Conservation (phyloP, 2,329 filamentous ascomycete species). For the Penicillium concentricum region DNA sequence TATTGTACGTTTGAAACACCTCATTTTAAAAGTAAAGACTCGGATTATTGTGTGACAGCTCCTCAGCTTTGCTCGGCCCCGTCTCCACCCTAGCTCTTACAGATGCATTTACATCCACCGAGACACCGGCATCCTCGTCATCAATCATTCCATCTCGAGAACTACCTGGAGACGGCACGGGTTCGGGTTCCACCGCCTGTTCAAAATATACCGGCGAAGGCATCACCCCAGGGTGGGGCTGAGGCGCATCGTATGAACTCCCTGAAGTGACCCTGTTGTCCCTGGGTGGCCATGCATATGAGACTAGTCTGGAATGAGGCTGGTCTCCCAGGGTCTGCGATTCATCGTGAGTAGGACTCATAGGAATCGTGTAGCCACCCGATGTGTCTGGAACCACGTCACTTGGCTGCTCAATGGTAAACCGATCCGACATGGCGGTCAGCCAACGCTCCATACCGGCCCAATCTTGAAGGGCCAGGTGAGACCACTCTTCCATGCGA, state of each 20-base stretch:
- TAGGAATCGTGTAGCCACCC: not conserved
- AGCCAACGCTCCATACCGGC: conserved; percentile 20
- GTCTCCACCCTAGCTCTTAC: not conserved
- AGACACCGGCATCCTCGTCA: not conserved
- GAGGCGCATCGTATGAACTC: conserved; percentile 8
- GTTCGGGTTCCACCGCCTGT: conserved; percentile 5
- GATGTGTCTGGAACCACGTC: not conserved
- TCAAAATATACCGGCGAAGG: conserved; percentile 9
- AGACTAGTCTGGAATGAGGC: not conserved
- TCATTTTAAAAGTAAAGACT: conserved; percentile 22
- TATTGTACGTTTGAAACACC: not conserved
- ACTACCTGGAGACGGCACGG: conserved; percentile 6
- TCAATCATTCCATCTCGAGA: not conserved
- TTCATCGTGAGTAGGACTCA: not conserved
- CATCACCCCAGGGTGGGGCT: not conserved
- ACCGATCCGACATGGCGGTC: conserved; percentile 17
- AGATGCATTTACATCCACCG: not conserved
- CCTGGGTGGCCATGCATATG: conserved; percentile 7
- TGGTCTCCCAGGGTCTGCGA: not conserved
- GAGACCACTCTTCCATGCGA: conserved; percentile 24
- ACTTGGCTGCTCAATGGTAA: conserved; percentile 5
- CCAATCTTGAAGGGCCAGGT: conserved; percentile 19
- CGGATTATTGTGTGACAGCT: conserved; percentile 18
- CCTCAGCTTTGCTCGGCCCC: conserved; percentile 11
- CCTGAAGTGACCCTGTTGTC: conserved; percentile 1